A percentile compares a stretch with the other conserved stretches of the same genome.
phyloP scores from a whole-genome alignment of 768 basidiomycete genomes.

The Tulasnella sp. region DNA sequence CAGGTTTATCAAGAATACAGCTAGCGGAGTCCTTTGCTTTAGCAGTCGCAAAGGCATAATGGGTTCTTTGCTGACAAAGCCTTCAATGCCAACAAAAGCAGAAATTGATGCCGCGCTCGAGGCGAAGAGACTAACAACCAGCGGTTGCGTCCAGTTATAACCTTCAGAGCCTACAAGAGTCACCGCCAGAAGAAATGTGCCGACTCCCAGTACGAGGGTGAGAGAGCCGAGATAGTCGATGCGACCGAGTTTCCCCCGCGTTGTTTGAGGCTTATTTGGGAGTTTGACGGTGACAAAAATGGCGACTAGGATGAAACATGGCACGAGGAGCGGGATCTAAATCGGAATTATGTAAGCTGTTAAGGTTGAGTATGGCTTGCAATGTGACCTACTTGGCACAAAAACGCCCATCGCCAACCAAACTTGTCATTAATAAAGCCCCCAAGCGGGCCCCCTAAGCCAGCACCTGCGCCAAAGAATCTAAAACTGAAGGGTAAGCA shows the following conservation, averaged over 20 bases:
- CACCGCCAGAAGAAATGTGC: constrained; percentile 62
- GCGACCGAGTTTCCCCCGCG: constrained; percentile 55
- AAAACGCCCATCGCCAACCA: constrained; percentile 82
- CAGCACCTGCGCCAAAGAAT: constrained; percentile 64
- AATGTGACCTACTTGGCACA: constrained; percentile 52
- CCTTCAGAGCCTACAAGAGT: constrained; percentile 71
- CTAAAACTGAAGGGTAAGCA: constrained; percentile 31
- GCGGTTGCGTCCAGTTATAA: constrained; percentile 60
- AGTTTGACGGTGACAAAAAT: constrained; percentile 69
- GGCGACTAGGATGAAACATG: constrained; percentile 59
- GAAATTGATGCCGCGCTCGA: constrained; percentile 42
- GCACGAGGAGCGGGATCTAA: constrained; percentile 64
- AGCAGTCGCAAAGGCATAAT: constrained; percentile 82
- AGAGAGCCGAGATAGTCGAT: constrained; percentile 80
- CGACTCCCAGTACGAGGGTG: constrained; percentile 61
- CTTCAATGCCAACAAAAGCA: constrained; percentile 69
- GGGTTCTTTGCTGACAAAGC: constrained; percentile 65
- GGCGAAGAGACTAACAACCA: constrained; percentile 55
- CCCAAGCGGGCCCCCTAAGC: constrained; percentile 30
- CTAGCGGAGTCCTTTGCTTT: constrained; percentile 64
- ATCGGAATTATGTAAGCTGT: neutral
- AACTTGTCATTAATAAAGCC: constrained; percentile 57
- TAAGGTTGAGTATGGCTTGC: neutral
- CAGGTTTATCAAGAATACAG: constrained; percentile 70
- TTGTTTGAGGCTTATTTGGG: constrained; percentile 47